Evolutionary conservation across 2,329 filamentous ascomycete species (phyloP), one percentile per base, ranked within the genome.

Genomic region (Colletotrichum lindemuthianum): DNA sequence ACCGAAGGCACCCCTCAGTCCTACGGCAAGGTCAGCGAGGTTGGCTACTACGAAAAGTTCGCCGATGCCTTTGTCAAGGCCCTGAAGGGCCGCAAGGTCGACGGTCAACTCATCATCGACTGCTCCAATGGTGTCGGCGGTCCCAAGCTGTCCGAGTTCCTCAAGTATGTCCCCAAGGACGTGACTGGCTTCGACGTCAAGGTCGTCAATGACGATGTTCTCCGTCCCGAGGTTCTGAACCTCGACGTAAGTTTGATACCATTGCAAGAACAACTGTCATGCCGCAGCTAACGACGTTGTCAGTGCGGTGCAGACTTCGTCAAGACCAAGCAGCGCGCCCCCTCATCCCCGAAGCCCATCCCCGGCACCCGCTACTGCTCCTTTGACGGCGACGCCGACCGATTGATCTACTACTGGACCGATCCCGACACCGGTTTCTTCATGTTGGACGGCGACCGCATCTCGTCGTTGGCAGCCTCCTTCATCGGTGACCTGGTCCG

Each of bases 71-170:
- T 97, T 80, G 90, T 91, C 75, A 88, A 88, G 67, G 92, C 95
- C 59, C 90, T 97, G 79, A 88, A 89, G 70, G 88, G 91, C 68
- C 89, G 88, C 71, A 94, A 90, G 76, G 83, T 93, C 45, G 82
- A 86, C 55, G 93, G 93, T 6, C 79, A 86, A 60, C 82, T 99
- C 68, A 92, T 89, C 7, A 93, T 99, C 12, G 96, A 99, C 78
- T 97, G 95, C 76, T 96, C 96, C 72, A 99, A 99, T 73, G 96
- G 96, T 72, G 93, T 99, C 64, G 96, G 96, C 71, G 96, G 93
- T 3, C 94, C 95, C 44, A 97, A 97, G 81, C 82, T 99, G 70
- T 83, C 84, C 67, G 92, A 97, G 77, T 84, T 98, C 68, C 84
- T 97, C 72, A 97, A 97, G 77, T 85, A 92, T 72, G 82, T 98